These are phyloP conservation scores for Tricholomella constricta DNA, from an alignment of 768 basidiomycete genomes.

Conservation along the genomic window DNA sequence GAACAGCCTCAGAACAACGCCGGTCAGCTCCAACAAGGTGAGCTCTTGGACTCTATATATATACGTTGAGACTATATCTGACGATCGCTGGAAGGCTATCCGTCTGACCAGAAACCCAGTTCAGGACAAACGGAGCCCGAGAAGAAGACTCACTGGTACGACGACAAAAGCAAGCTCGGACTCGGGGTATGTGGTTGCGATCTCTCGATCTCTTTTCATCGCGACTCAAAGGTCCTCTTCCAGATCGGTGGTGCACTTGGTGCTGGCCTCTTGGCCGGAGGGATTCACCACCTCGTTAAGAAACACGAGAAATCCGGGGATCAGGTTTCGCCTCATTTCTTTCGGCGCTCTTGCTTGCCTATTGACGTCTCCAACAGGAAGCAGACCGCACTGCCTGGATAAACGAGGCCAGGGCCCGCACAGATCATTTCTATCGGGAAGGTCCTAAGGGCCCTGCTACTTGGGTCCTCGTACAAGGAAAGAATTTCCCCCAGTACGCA, in stretches of 20 bases:
- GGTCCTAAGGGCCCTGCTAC: constrained; percentile 50
- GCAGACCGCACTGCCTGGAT: constrained; percentile 56
- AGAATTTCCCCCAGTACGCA: constrained; percentile 57
- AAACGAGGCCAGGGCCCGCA: constrained; percentile 55
- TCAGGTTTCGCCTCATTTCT: constrained; percentile 39
- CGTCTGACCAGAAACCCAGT: constrained; percentile 12
- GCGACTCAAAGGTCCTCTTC: constrained; percentile 8
- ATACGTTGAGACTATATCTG: constrained; percentile 20
- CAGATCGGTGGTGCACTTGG: constrained; percentile 69
- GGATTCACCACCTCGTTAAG: constrained; percentile 1
- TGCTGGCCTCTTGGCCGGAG: constrained; percentile 7
- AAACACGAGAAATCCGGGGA: constrained; percentile 56
- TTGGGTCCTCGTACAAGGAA: constrained; percentile 66
- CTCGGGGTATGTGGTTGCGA: constrained; percentile 46
- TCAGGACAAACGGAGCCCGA: constrained; percentile 37
- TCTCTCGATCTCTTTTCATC: not conserved
- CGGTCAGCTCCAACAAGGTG: constrained; percentile 17
- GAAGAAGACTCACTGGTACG: constrained; percentile 56
- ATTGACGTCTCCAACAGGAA: constrained; percentile 36
- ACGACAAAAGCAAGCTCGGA: constrained; percentile 57
- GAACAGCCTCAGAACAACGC: constrained; percentile 21
- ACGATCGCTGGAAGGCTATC: constrained; percentile 1
- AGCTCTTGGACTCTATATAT: not conserved
- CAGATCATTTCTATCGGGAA: constrained; percentile 45
- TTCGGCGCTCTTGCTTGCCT: not conserved